A percentile compares a stretch with the other conserved stretches of the same genome.
Evolutionary conservation across 805 yeast genomes (phyloP).

Genomic region (Ogataea sp.): DNA sequence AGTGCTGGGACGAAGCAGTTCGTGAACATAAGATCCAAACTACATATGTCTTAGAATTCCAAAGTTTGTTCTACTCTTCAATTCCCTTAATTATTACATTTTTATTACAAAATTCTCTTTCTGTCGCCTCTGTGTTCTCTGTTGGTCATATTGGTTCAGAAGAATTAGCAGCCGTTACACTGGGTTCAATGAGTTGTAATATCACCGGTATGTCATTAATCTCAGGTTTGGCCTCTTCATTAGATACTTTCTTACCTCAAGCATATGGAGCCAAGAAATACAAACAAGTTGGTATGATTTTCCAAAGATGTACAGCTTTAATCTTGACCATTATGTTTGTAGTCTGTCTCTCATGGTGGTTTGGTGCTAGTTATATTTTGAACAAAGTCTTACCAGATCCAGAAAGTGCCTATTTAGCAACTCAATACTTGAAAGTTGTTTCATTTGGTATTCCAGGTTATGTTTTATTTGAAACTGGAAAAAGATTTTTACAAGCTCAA

Average conservation of each 20-base stretch:
- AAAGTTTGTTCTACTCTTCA: constrained; percentile 28
- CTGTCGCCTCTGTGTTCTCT: constrained; percentile 44
- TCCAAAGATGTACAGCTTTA: constrained; percentile 42
- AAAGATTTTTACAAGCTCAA: constrained; percentile 49
- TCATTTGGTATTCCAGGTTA: constrained; percentile 51
- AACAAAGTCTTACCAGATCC: constrained; percentile 35
- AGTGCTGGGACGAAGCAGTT: constrained; percentile 26
- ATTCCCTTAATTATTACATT: constrained; percentile 46
- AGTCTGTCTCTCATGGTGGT: constrained; percentile 31
- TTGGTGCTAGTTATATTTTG: constrained; percentile 26
- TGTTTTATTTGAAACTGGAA: constrained; percentile 46
- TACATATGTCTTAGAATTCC: constrained; percentile 11
- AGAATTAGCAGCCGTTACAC: constrained; percentile 50
- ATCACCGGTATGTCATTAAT: constrained; percentile 48
- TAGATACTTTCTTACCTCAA: constrained; percentile 54
- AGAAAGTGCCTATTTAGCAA: constrained; percentile 38
- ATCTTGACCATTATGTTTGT: constrained; percentile 31
- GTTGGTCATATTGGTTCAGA: constrained; percentile 56
- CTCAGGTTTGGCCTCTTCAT: constrained; percentile 49
- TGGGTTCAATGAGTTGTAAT: constrained; percentile 50
- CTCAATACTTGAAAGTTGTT: constrained; percentile 36
- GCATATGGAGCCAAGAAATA: constrained; percentile 49
- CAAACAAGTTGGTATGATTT: constrained; percentile 40
- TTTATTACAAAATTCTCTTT: constrained; percentile 43
- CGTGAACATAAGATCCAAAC: constrained; percentile 3